phyloP scores from a whole-genome alignment of 2,329 filamentous ascomycete genomes.

The Neofusicoccum kwambonambiense region DNA sequence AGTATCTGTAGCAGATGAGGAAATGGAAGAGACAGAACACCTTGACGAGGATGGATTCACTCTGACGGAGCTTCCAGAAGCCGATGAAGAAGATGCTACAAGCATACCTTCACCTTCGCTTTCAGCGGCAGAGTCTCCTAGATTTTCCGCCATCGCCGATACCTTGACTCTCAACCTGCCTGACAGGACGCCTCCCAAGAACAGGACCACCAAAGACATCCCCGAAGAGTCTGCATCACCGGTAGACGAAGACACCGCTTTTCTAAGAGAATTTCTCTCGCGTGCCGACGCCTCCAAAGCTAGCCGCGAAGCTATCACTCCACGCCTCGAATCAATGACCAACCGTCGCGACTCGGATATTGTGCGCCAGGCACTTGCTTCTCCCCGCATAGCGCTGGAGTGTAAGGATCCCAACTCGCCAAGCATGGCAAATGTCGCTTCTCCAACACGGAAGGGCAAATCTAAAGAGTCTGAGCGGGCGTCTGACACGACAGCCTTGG shows the following conservation, averaged over 20 bases:
- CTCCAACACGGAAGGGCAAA: not conserved
- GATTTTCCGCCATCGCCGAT: slow-evolving; percentile 16
- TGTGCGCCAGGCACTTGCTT: slow-evolving; percentile 47
- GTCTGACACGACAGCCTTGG: not conserved
- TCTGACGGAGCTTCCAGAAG: not conserved
- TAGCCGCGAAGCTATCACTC: slow-evolving; percentile 31
- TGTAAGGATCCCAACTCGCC: slow-evolving; percentile 50
- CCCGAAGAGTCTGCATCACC: slow-evolving; percentile 20
- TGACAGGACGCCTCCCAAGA: not conserved
- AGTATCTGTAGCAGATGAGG: not conserved
- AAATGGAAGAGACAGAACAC: slow-evolving; percentile 1
- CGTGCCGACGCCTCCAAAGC: slow-evolving; percentile 50
- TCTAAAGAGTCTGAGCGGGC: not conserved
- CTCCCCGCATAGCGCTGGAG: slow-evolving; percentile 44
- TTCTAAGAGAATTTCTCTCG: slow-evolving; percentile 50
- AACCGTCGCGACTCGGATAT: slow-evolving; percentile 49
- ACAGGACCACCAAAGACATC: not conserved
- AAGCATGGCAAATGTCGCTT: not conserved
- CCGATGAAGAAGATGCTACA: not conserved
- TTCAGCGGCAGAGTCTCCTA: slow-evolving; percentile 8
- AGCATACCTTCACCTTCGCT: slow-evolving; percentile 16
- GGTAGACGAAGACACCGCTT: slow-evolving; percentile 48
- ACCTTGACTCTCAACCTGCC: slow-evolving; percentile 18
- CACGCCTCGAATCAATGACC: slow-evolving; percentile 43
- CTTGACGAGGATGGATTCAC: not conserved